Percentiles rank a stretch among this genome's conserved stretches.
Evolutionary conservation across 805 yeast genomes (phyloP).

Genomic region (Myxozyma neotropica): DNA sequence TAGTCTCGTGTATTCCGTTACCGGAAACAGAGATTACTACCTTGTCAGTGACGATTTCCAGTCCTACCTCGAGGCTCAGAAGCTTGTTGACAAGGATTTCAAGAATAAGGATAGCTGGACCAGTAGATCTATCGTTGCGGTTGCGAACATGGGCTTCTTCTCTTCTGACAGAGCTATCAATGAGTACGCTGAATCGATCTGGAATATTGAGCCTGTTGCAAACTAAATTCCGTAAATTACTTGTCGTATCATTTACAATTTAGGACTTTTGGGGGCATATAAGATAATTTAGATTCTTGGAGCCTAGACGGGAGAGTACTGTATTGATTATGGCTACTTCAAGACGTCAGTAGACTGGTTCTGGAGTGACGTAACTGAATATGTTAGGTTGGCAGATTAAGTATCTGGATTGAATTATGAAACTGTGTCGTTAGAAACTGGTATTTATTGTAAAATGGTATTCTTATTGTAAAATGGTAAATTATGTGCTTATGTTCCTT

Average conservation of each 20-base stretch:
- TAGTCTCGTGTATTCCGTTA: constrained; percentile 68
- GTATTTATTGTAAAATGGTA: too few relatives aligned
- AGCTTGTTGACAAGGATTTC: constrained; percentile 71
- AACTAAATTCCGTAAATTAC: neutral
- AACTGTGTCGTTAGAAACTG: too few relatives aligned
- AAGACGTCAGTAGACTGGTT: too few relatives aligned
- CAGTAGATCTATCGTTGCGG: constrained; percentile 72
- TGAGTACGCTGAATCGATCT: constrained; percentile 88
- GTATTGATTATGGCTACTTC: constrained; percentile 4
- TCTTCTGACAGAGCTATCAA: constrained; percentile 87
- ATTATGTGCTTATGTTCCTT: too few relatives aligned
- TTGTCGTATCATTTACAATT: neutral
- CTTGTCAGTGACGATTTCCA: constrained; percentile 88
- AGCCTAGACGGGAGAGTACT: neutral
- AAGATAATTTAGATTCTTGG: too few relatives aligned
- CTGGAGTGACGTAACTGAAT: too few relatives aligned
- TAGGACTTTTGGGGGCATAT: too few relatives aligned
- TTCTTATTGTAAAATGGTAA: too few relatives aligned
- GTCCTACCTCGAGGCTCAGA: constrained; percentile 80
- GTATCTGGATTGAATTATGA: too few relatives aligned
- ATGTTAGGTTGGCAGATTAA: too few relatives aligned
- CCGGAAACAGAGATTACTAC: constrained; percentile 70
- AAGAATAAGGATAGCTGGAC: constrained; percentile 71
- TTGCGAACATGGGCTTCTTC: constrained; percentile 93
- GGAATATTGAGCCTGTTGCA: constrained; percentile 79